Base-by-base conservation (phyloP, 2,329 filamentous ascomycete species). In the Hymenoscyphus salicellus region DNA sequence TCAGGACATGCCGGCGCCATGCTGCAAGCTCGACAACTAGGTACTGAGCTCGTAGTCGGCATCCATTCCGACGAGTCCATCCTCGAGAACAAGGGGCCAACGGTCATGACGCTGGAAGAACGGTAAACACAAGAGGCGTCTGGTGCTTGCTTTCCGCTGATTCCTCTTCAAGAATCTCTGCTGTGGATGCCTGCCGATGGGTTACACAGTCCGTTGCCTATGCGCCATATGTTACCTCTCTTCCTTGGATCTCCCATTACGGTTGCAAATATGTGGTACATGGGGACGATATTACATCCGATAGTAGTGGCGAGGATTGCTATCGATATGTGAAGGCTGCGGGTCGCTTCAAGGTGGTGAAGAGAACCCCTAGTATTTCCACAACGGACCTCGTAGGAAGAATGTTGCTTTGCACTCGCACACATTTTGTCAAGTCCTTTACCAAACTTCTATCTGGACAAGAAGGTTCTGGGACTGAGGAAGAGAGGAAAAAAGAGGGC, bases 331-430 rank as follows among this genome's bases (percentile, higher is more conserved):
- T 99, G 74, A 99, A 99, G 80, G 89, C 91, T 49, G 95, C 94
- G 1, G 89, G 90, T 14, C 86, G 95, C 55, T 99, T 99, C 85
- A 93, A 96, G 79, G 92, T 99, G 20, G 95, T 99, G 56, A 97
- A 96, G 81, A 86, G 95, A 68, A 98, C 95, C 1, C 95, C 95
- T 0, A 93, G 92, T 65, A 99, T 99, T 74, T 97, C 92, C 10
- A 99, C 95, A 1, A 99, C 95, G 3, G 95, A 99, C 75, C 85
- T 99, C n/a, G 95, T 99, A 30, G 95, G 95, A 23, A 89, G 95
- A 73, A 99, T 99, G 95, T 82, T 99, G 73, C 83, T 98, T 17
- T 97, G 93, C 81, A 98, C 94, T n/a, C 89, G 89, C 75, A 91
- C 88, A 26, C 95, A 99, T 79, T 97, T 97, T 75, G 94, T 98